Evolutionary conservation across 108 stramenopile species (phyloP), one percentile per base, ranked within the genome.

Genomic region (Seminavis robusta): DNA sequence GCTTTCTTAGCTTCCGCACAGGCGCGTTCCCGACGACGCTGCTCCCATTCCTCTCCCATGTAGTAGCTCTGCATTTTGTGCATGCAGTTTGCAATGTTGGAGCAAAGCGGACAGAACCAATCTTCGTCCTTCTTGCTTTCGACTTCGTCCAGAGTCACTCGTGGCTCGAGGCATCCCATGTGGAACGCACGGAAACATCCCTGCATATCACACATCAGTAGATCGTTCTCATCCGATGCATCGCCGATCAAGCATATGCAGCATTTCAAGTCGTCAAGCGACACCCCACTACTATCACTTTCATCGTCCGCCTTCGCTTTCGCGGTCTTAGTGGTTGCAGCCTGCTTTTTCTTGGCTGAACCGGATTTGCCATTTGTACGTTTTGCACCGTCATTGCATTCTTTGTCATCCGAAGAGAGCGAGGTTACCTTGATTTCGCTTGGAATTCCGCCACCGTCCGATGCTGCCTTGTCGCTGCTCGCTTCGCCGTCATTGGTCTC

Each of bases 81-180:
- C 42, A 81, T 50, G 9, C 74, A 48, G 7, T 61, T 63, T 4
- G 77, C 69, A 41, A 78, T 49, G 5, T 66, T 50, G 11, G 37
- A 28, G 55, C 89, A 90, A 31, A 90, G 47, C 1, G 89, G 92
- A 50, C 92, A 90, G 50, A 90, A 90, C 89, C 92, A 94, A 66
- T 77, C 65, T 20, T 82, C 90, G 26, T 83, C 65, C 21, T 71
- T 69, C 46, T 73, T 72, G 8, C 63, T 42, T 33, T 83, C 73
- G 8, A 74, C 27, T 33, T 83, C 83, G 10, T 72, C 67, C 3
- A 27, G 44, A 20, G 70, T 66, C 4, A 90, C 58, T 20, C 52
- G 41, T 20, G 92, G 92, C 15, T 65, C 47, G 16, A 88, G 38
- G 44, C 93, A 94, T 51, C 79, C 63, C 87, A 83, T 80, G 55